A percentile compares a stretch with the other conserved stretches of the same genome.
Evolutionary conservation across 2,329 filamentous ascomycete genomes (phyloP).

Genomic region (Calonectria pseudoreteaudii): DNA sequence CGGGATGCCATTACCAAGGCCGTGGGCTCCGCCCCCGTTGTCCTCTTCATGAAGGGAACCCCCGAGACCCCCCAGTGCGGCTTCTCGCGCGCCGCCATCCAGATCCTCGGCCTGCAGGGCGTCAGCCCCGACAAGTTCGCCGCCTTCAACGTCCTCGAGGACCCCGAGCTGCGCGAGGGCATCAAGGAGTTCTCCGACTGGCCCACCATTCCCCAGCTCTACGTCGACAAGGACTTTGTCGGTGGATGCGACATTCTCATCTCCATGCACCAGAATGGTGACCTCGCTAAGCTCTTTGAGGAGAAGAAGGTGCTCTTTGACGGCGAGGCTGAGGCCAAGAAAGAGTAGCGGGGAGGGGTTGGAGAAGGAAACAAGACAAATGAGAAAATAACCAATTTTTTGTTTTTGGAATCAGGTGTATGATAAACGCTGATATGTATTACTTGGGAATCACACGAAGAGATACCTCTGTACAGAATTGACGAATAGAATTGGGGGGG

Average conservation of each 20-base stretch:
- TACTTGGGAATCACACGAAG: constrained; percentile 31
- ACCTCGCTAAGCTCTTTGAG: constrained; percentile 89
- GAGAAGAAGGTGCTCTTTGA: constrained; percentile 86
- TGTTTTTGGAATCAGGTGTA: constrained; percentile 38
- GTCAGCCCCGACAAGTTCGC: constrained; percentile 96
- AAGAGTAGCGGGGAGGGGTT: constrained; percentile 50
- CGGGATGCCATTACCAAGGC: constrained; percentile 90
- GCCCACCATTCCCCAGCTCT: constrained; percentile 98
- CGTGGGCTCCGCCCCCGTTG: constrained; percentile 87
- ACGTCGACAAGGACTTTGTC: constrained; percentile 94
- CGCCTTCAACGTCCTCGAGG: constrained; percentile 98
- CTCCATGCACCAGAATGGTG: constrained; percentile 96
- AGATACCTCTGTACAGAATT: constrained; percentile 42
- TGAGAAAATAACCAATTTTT: neutral
- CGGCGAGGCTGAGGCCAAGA: constrained; percentile 56
- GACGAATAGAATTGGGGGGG: constrained; percentile 31
- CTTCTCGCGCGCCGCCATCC: constrained; percentile 94
- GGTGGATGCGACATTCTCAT: constrained; percentile 98
- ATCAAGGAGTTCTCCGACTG: constrained; percentile 99
- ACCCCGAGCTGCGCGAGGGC: constrained; percentile 85
- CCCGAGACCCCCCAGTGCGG: constrained; percentile 96
- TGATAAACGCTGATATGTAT: constrained; percentile 43
- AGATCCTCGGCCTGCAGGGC: constrained; percentile 93
- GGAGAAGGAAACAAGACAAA: neutral
- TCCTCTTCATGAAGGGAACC: constrained; percentile 99